Base-by-base conservation (phyloP, 1,284 basidiomycete genomes). In the Malassezia nana region DNA sequence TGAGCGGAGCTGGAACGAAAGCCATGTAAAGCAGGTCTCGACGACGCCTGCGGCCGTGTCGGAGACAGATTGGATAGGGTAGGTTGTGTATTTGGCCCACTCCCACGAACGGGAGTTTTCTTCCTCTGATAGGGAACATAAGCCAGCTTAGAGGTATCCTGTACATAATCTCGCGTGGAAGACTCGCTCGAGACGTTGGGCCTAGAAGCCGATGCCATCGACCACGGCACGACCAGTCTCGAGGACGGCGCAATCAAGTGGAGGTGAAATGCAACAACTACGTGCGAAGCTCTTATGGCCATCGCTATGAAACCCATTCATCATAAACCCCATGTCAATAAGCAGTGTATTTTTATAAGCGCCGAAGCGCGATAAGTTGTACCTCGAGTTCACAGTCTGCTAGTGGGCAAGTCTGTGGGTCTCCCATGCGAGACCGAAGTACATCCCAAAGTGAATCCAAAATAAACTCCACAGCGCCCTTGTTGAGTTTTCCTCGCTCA, bases 401-500 rank as follows among this genome's bases (percentile, higher is more conserved):
- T 38, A 68, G 56, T 2, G 59, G 55, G 30, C 38, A 62, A 0
- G 55, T 33, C 28, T 52, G 54, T 16, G 55, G 40, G 12, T 56
- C 54, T 16, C 40, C 48, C 33, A 56, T 46, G 22, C 65, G 50
- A 4, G 62, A 71, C 43, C 52, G 67, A 30, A 69, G 63, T 31
- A 74, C 72, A n/a, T 74, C 74, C 67, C 72, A 76, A 9, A 76
- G 64, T 26, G 65, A 65, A 43, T 76, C 75, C 33, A 76, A 60
- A 8, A 74, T 62, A 52, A 72, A 75, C 46, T 76, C 75, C 33
- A 66, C 64, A 3, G 74, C 69, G 15, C 74, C 74, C 22, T 75
- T 66, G 54, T 66, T 69, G 16, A 75, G 61, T 49, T 72, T 69
- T 18, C 69, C 74, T 39, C 66, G 60, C 30, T 76, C 74, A 9